Base-by-base conservation (phyloP, 2,329 filamentous ascomycete species). In the Onygena corvina region DNA sequence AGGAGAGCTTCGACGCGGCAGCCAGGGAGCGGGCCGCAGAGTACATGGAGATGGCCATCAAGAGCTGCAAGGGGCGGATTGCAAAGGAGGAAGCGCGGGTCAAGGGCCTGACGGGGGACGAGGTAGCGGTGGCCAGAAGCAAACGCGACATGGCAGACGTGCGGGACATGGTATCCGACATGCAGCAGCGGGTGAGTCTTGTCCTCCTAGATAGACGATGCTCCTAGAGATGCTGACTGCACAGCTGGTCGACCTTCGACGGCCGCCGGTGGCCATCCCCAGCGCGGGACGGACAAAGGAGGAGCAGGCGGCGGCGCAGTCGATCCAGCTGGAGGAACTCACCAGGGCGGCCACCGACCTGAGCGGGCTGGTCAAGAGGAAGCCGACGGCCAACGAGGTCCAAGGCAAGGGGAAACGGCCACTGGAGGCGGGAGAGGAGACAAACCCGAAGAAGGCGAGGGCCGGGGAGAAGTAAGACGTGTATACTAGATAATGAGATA, bases 31-130 rank as follows among this genome's bases (percentile, higher is more conserved):
- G 25, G 59, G 76, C 79, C 11, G 75, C 71, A 0, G 65, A 64
- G 18, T 73, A 82, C 50, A 81, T 80, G 68, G 74, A 80, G 54
- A 72, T 68, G 23, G 79, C 79, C 0, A 80, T 82, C 52, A 68
- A 74, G 29, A 77, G 74, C 53, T 79, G 77, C 55, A 71, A 71
- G 49, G 61, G 72, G 20, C 72, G 77, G 20, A 68, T 81, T 55
- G 57, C 65, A 20, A 74, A 74, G 49, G 78, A 80, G 57, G 67
- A 76, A 52, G 62, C 64, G 9, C 66, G 63, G 14, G 58, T 79
- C 2, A 55, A 67, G 34, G 52, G 35, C 1, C 54, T 59, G 3
- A 57, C 64, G 6, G 64, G 68, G 25, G 63, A 73, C 50, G 70
- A 69, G 52, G 64, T 65, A 47, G 64, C 63, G 46, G 56, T 56